Percentiles rank a stretch among this genome's conserved stretches.
These are phyloP conservation scores for Hippophae gyantsensis DNA, from an alignment of 306 rosid genomes.

Conservation along the genomic window DNA sequence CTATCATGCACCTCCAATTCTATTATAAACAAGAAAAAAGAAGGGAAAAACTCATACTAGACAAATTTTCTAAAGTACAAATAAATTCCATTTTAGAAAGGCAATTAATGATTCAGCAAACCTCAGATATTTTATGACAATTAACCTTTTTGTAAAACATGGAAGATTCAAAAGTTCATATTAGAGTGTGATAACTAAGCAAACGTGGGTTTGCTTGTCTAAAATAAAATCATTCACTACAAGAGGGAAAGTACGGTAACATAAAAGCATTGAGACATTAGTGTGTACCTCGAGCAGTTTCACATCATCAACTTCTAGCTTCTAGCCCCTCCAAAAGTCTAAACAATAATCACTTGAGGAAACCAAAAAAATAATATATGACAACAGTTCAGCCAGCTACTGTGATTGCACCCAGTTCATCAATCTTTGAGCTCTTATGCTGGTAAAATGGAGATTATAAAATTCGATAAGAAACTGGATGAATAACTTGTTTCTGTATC, in stretches of 20 bases:
- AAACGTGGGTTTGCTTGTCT: neutral
- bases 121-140: neutral
- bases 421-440: constrained; percentile 87
- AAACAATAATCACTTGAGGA: constrained; percentile 53
- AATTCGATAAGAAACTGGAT: constrained; percentile 8
- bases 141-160: no score
- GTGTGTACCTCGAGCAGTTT: constrained; percentile 60
- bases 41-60: no score
- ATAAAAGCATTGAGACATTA: constrained; percentile 9
- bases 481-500: constrained; percentile 2
- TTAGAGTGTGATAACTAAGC: neutral
- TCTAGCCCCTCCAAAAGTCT: constrained; percentile 53
- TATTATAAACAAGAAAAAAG: no score
- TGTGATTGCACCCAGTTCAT: constrained; percentile 75
- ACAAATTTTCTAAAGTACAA: no score
- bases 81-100: no score
- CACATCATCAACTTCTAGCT: constrained; percentile 39
- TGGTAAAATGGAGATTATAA: constrained; percentile 28
- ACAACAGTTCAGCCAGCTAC: constrained; percentile 67
- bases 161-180: neutral
- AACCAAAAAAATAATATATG: constrained; percentile 38
- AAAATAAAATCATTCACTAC: neutral
- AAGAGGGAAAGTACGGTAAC: neutral
- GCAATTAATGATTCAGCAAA: no score
- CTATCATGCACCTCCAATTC: no score